Percentiles rank a stretch among this genome's conserved stretches.
phyloP scores from a whole-genome alignment of 345 rosid genomes.

The Erodium maritimum region DNA sequence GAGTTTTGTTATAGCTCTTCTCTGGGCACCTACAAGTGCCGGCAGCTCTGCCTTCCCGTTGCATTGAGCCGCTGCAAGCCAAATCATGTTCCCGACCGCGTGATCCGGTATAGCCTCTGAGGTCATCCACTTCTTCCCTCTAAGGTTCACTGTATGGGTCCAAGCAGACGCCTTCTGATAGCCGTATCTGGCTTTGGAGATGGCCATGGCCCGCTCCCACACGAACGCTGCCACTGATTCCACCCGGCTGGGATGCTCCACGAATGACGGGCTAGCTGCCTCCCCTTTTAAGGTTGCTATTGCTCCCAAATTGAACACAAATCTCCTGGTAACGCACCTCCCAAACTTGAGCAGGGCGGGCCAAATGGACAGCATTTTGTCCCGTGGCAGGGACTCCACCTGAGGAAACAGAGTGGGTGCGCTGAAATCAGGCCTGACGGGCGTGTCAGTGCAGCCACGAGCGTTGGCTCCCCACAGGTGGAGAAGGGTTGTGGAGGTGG shows the following conservation, averaged over 20 bases:
- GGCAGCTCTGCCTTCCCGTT: slow-evolving; percentile 3
- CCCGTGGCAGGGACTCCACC: not conserved
- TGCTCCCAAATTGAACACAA: slow-evolving; percentile 27
- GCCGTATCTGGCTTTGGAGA: slow-evolving; percentile 13
- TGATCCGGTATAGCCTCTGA: slow-evolving; percentile 20
- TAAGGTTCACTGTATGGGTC: slow-evolving; percentile 25
- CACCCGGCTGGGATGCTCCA: slow-evolving; percentile 29
- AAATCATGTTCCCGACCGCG: slow-evolving; percentile 33
- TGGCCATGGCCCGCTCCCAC: slow-evolving; percentile 24
- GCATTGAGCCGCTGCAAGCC: slow-evolving; percentile 10
- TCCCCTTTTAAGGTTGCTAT: slow-evolving; percentile 23
- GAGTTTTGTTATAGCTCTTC: slow-evolving; percentile 7
- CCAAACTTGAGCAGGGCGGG: slow-evolving; percentile 6
- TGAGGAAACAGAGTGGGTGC: slow-evolving; percentile 25
- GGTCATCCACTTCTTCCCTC: slow-evolving; percentile 9
- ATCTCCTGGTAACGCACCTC: slow-evolving; percentile 22
- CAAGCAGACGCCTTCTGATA: slow-evolving; percentile 20
- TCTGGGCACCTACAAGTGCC: slow-evolving; percentile 2
- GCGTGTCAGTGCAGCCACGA: slow-evolving; percentile 5
- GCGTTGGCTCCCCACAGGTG: slow-evolving; percentile 27
- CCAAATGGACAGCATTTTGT: not conserved
- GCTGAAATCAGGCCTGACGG: slow-evolving; percentile 16
- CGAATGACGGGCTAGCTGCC: slow-evolving; percentile 17
- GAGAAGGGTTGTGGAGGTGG: slow-evolving; percentile 24
- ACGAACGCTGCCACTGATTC: slow-evolving; percentile 44